A percentile compares a stretch with the other conserved stretches of the same genome.
These are phyloP conservation scores for Phaseolus coccineus DNA, from an alignment of 331 rosid genomes.

Conservation along the genomic window DNA sequence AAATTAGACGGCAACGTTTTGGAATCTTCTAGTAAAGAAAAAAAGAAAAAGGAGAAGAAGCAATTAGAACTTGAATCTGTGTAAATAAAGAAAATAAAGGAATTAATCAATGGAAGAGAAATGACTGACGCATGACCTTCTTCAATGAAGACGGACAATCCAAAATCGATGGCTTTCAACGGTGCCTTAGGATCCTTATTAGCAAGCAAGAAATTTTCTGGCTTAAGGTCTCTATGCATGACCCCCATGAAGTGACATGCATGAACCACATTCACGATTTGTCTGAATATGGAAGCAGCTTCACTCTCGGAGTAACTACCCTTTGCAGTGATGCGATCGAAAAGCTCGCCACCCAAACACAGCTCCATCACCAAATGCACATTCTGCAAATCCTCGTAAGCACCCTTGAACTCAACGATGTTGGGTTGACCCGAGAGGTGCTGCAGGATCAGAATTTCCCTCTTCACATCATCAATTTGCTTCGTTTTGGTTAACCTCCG, in stretches of 20 bases:
- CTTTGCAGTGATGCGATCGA: slow-evolving; percentile 74
- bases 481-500: slow-evolving; percentile 54
- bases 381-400: slow-evolving; percentile 72
- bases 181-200: slow-evolving; percentile 60
- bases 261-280: slow-evolving; percentile 88
- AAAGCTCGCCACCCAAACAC: slow-evolving; percentile 91
- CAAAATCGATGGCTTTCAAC: slow-evolving; percentile 82
- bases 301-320: slow-evolving; percentile 72
- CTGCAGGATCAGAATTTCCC: slow-evolving; percentile 78
- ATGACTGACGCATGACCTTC: slow-evolving; percentile 55
- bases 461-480: slow-evolving; percentile 62
- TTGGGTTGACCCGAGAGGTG: slow-evolving; percentile 92
- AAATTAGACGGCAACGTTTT: background rate
- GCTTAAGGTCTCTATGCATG: slow-evolving; percentile 94
- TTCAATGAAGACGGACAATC: slow-evolving; percentile 87
- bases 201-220: slow-evolving; percentile 86
- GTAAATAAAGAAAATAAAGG: background rate
- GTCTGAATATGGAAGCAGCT: slow-evolving; percentile 68
- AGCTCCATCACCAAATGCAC: slow-evolving; percentile 91
- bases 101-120: background rate
- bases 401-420: slow-evolving; percentile 83
- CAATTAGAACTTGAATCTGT: slow-evolving; percentile 3
- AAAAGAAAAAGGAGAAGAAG: background rate
- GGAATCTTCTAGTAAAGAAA: background rate
- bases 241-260: slow-evolving; percentile 98